Base-by-base conservation (phyloP, 2,329 filamentous ascomycete species). In the Beauveria australis region DNA sequence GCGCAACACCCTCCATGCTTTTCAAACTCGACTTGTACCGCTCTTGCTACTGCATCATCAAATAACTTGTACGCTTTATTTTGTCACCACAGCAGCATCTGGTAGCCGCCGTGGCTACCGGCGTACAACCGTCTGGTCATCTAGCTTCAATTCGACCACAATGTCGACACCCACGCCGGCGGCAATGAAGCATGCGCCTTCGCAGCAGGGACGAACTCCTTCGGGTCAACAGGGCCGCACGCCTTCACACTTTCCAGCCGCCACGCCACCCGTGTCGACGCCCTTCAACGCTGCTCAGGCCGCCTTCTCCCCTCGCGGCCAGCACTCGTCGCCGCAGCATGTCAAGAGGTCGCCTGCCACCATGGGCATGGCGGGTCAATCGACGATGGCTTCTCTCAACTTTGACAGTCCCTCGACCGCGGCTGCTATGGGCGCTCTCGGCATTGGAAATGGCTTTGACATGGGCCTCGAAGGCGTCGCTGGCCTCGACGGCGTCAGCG, bases 361-460 rank as follows among this genome's bases (percentile, higher is more conserved):
- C 46, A 78, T 77, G 14, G 78, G 75, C 1, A 67, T 83, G 63
- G 76, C 79, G 70, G 76, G 76, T 6, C 79, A 81, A 59, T 70
- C 75, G 5, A 72, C 73, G 7, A 76, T 73, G 61, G 69, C 74
- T 26, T 74, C 80, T 2, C 74, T 85, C 46, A 84, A 80, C 68
- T 88, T 86, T 67, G 85, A 88, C 67, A 87, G 84, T 64, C 85
- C 85, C 2, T 83, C 81, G 26, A 84, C 84, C 0, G 82, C 83
- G 1, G 84, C 84, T 4, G 84, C 85, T 0, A 79, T 87, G 68
- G 82, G 81, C 2, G 79, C 78, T 3, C 70, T 85, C 52, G 79
- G 77, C 1, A 78, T 86, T n/a, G 74, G 74, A 2, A 68, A 67
- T 7, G 73, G 75, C 24, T 72, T 84, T 57, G 83, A 86, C 63